These are phyloP conservation scores for Heterobasidion occidentale DNA, from an alignment of 1,284 basidiomycete species.

Conservation along the genomic window DNA sequence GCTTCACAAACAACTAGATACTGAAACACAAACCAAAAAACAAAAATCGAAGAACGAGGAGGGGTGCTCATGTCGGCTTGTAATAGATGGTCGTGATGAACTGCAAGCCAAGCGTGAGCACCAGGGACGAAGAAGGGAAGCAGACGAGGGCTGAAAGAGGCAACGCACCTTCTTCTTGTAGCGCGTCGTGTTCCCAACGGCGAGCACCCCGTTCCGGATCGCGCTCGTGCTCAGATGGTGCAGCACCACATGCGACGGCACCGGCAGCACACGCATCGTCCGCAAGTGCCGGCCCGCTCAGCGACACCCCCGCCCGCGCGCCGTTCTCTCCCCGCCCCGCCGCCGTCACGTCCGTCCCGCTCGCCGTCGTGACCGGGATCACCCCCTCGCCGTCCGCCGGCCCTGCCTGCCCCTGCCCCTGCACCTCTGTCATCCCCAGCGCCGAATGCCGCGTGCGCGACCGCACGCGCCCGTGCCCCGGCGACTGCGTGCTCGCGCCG, in stretches of 20 bases:
- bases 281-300: conserved; percentile 42
- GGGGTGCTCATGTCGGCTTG: conserved; percentile 36
- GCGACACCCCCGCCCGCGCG: conserved; percentile 10
- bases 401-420: conserved; percentile 10
- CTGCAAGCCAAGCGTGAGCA: conserved; percentile 20
- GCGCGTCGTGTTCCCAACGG: conserved; percentile 88
- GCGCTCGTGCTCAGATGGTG: conserved; percentile 96
- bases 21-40: too few relatives aligned
- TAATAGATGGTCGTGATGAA: conserved; percentile 66
- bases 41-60: too few relatives aligned
- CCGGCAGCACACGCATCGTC: conserved; percentile 91
- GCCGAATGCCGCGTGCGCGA: background rate
- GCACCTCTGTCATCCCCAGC: conserved; percentile 17
- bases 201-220: conserved; percentile 90
- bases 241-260: conserved; percentile 91
- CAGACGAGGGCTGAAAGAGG: background rate
- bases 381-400: background rate
- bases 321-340: conserved; percentile 2
- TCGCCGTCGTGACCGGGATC: conserved; percentile 34
- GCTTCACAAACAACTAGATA: too few relatives aligned
- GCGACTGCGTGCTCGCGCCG: background rate
- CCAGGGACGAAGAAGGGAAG: conserved; percentile 1
- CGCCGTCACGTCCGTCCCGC: conserved; percentile 30
- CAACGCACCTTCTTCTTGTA: conserved; percentile 83
- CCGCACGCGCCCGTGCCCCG: background rate